These are phyloP conservation scores for Aspergillus chevalieri DNA, from an alignment of 2,329 filamentous ascomycete species.

Conservation along the genomic window DNA sequence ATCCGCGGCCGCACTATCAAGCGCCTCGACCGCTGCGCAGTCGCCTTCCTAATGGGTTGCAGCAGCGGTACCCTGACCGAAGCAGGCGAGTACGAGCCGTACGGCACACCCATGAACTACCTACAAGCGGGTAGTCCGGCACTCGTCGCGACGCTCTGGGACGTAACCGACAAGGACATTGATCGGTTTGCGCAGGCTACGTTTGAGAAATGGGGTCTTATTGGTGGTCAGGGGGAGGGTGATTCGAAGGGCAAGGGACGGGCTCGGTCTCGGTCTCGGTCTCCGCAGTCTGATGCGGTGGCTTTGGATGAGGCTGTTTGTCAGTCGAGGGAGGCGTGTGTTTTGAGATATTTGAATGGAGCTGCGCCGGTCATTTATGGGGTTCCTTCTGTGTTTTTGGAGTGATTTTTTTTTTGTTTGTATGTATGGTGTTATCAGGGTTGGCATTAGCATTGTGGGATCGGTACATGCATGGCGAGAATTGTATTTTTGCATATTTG, in stretches of 20 bases:
- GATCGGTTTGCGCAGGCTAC: slow-evolving; percentile 78
- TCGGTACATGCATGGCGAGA: neutral
- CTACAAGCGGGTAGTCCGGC: slow-evolving; percentile 81
- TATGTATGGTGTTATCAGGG: neutral
- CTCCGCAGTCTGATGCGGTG: slow-evolving; percentile 14
- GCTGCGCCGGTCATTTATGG: slow-evolving; percentile 93
- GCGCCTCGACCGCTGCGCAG: slow-evolving; percentile 69
- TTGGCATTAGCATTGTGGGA: neutral
- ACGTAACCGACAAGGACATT: slow-evolving; percentile 95
- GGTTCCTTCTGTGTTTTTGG: slow-evolving; percentile 73
- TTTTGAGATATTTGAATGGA: slow-evolving; percentile 84
- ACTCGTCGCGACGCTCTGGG: slow-evolving; percentile 89
- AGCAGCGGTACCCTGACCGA: slow-evolving; percentile 76
- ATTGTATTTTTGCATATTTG: neutral
- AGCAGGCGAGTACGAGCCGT: slow-evolving; percentile 82
- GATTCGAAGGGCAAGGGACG: slow-evolving; percentile 19
- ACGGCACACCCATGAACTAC: slow-evolving; percentile 85
- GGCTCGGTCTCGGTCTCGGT: slow-evolving; percentile 3
- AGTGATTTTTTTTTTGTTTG: slow-evolving; percentile 11
- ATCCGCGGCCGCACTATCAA: slow-evolving; percentile 79
- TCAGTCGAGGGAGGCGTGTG: slow-evolving; percentile 68
- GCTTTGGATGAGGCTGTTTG: slow-evolving; percentile 77
- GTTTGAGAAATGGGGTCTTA: slow-evolving; percentile 82
- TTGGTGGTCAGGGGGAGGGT: slow-evolving; percentile 36
- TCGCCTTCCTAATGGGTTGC: slow-evolving; percentile 89